Percentiles rank a stretch among this genome's conserved stretches.
These are phyloP conservation scores for Clarireedia paspali DNA, from an alignment of 2,329 filamentous ascomycete species.

Conservation along the genomic window DNA sequence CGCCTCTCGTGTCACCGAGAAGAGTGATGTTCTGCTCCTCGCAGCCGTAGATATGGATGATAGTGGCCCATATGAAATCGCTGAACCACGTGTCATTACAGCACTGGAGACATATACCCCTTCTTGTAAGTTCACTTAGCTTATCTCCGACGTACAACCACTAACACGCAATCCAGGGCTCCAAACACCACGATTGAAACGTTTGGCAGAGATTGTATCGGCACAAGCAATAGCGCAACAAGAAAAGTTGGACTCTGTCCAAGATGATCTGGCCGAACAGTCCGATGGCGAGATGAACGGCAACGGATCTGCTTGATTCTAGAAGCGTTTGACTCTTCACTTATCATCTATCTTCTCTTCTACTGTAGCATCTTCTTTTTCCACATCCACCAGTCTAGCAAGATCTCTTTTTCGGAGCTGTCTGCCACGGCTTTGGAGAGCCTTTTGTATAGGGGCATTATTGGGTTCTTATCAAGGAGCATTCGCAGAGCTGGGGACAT, in stretches of 20 bases:
- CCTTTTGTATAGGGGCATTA: slow-evolving; percentile 26
- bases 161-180: slow-evolving; percentile 55
- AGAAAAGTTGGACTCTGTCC: slow-evolving; percentile 63
- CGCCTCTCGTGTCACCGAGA: slow-evolving; percentile 92
- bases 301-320: slow-evolving; percentile 19
- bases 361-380: slow-evolving; percentile 28
- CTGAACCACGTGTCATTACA: slow-evolving; percentile 90
- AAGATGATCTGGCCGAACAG: slow-evolving; percentile 41
- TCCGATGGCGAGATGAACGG: slow-evolving; percentile 28
- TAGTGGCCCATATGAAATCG: slow-evolving; percentile 96
- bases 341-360: slow-evolving; percentile 21
- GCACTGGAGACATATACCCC: slow-evolving; percentile 97
- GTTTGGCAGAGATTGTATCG: slow-evolving; percentile 95
- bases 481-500: slow-evolving; percentile 7
- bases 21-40: slow-evolving; percentile 90
- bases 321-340: background rate
- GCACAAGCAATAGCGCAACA: slow-evolving; percentile 94
- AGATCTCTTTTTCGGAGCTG: slow-evolving; percentile 12
- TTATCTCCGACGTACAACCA: slow-evolving; percentile 12
- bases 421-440: slow-evolving; percentile 15
- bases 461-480: slow-evolving; percentile 1
- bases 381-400: slow-evolving; percentile 13
- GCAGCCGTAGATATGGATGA: slow-evolving; percentile 98
- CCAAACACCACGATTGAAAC: slow-evolving; percentile 90
- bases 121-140: slow-evolving; percentile 61